Evolutionary conservation across 495 filamentous ascomycete species (phyloP).

Genomic region (Hypoxylon lenormandii): DNA sequence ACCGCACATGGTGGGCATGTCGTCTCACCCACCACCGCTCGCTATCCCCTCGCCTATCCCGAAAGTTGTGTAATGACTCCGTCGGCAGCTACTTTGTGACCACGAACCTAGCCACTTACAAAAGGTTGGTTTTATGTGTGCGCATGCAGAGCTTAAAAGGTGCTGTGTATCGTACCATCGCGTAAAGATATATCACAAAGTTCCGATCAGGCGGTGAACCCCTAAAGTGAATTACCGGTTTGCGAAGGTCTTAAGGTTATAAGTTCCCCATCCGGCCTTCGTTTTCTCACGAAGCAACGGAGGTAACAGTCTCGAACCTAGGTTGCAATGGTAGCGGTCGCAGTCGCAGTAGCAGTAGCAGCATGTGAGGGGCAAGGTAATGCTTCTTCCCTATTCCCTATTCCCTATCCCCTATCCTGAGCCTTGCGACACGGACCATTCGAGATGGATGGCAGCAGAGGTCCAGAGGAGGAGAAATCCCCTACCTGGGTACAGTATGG

Average conservation of each 20-base stretch:
- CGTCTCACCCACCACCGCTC: conserved; percentile 38
- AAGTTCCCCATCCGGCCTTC: conserved; percentile 7
- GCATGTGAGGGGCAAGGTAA: no score
- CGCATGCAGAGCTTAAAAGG: conserved; percentile 16
- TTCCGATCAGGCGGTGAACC: conserved; percentile 32
- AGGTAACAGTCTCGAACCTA: conserved; percentile 1
- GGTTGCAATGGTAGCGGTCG: no score
- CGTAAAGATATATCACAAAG: neutral
- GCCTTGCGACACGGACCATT: no score
- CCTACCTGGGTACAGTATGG: conserved; percentile 34
- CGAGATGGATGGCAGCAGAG: no score
- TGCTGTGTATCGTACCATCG: conserved; percentile 24
- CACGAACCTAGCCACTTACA: conserved; percentile 6
- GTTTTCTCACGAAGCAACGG: conserved; percentile 21
- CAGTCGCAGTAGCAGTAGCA: no score
- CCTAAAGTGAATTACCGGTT: conserved; percentile 1
- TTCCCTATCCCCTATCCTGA: no score
- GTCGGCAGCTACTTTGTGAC: conserved; percentile 23
- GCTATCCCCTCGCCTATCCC: conserved; percentile 36
- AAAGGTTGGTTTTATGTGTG: conserved; percentile 10
- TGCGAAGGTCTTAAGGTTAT: conserved; percentile 12
- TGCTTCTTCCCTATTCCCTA: no score
- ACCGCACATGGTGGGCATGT: conserved; percentile 35
- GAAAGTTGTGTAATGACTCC: conserved; percentile 40
- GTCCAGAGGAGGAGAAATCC: conserved; percentile 4